Base-by-base conservation (phyloP, 192 early-diverging fungal genomes). In the Gigaspora rosea region DNA sequence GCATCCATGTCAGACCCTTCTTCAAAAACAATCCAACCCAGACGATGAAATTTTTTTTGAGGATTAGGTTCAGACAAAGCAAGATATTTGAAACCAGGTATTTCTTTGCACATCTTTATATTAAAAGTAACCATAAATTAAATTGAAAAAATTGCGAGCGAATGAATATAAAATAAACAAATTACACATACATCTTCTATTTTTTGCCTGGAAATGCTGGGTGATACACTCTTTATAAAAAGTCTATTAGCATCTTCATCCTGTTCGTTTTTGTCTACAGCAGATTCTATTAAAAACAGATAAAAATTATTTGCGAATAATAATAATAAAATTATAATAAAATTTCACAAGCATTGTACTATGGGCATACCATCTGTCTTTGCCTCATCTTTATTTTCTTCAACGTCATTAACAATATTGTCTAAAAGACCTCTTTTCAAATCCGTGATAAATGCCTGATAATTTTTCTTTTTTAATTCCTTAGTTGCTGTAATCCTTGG, bases 11-110 rank as follows among this genome's bases (percentile, higher is more conserved):
- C 92, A n/a, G 94, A 93, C 22, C 91, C 94, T 35, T 92, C 84
- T 64, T 91, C 88, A 77, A 98, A 97, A 27, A 91, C 88, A 76
- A 95, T 91, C 97, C 97, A 98, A 12, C 95, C 97, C 73, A 96
- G 87, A 16, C 97, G 92, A 80, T 92, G 88, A 82, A 92, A 93
- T 75, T 94, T 91, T 80, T 94, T 94, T 78, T 88, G 85, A 46
- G 93, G 88, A 22, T 89, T 89, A 3, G 97, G 96, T 74, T 97
- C 96, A 15, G 93, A 93, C 8, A 98, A 80, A 12, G 92, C 90
- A 46, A 97, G 83, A 82, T 92, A 91, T 77, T 93, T 86, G 84
- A 92, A 98, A 0, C 97, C 96, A 16, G 88, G 82, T n/a, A 91
- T 84, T 35, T 89, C 83, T 62, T 88, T 79, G 72, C 64, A 66